phyloP scores from a whole-genome alignment of 2,329 filamentous ascomycete species.

The Alternaria sp. region DNA sequence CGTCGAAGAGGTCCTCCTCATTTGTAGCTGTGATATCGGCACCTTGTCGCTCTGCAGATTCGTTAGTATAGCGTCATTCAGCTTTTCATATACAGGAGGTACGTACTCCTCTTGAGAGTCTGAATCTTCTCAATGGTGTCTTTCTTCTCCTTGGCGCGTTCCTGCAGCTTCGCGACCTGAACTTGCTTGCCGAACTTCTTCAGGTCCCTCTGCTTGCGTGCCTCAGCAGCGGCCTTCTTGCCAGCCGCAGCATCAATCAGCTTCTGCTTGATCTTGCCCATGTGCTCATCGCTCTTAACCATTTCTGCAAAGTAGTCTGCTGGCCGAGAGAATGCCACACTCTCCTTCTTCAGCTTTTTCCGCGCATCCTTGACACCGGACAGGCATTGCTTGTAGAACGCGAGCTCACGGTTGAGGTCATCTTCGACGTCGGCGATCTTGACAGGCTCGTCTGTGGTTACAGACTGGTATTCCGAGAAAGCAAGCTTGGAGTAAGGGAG shows the following conservation, averaged over 20 bases:
- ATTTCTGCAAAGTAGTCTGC: conserved; percentile 98
- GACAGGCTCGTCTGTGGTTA: conserved; percentile 73
- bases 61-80: conserved; percentile 29
- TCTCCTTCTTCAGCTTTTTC: conserved; percentile 78
- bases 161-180: conserved; percentile 93
- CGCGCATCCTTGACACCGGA: conserved; percentile 79
- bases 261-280: conserved; percentile 95
- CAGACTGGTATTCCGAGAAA: conserved; percentile 83
- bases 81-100: not conserved
- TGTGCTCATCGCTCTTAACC: conserved; percentile 98
- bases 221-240: conserved; percentile 92
- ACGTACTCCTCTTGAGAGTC: conserved; percentile 90
- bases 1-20: conserved; percentile 90
- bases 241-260: conserved; percentile 88
- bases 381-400: conserved; percentile 90
- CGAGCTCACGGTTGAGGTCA: conserved; percentile 88
- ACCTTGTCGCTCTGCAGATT: conserved; percentile 79
- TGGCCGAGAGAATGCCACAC: conserved; percentile 84
- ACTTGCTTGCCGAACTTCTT: conserved; percentile 99
- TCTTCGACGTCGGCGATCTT: conserved; percentile 85
- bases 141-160: conserved; percentile 89
- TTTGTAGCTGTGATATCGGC: conserved; percentile 70
- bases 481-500: conserved; percentile 73
- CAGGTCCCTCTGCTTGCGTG: conserved; percentile 87
- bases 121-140: conserved; percentile 97